phyloP scores from a whole-genome alignment of 2,329 filamentous ascomycete species.

The Aspergillus phoenicis region DNA sequence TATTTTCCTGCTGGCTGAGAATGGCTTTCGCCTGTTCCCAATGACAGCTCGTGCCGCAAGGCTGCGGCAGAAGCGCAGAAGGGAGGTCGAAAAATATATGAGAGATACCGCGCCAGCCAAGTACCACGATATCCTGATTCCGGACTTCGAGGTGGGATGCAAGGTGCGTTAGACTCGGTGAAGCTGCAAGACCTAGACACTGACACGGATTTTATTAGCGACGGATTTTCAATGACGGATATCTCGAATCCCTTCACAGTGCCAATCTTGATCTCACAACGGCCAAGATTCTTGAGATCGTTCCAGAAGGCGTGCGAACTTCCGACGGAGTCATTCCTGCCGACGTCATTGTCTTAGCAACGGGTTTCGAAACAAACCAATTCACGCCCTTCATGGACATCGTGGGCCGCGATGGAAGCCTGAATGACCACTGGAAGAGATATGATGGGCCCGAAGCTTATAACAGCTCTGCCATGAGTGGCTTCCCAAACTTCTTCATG shows the following conservation, averaged over 20 bases:
- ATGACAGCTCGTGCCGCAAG: slow-evolving; percentile 48
- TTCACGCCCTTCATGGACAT: slow-evolving; percentile 30
- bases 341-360: slow-evolving; percentile 32
- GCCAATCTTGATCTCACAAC: slow-evolving; percentile 52
- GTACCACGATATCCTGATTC: slow-evolving; percentile 16
- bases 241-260: slow-evolving; percentile 12
- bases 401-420: slow-evolving; percentile 26
- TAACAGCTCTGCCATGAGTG: slow-evolving; percentile 57
- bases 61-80: not conserved
- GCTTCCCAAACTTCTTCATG: slow-evolving; percentile 48
- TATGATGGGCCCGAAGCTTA: slow-evolving; percentile 63
- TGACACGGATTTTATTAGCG: not conserved
- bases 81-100: slow-evolving; percentile 2
- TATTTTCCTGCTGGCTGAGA: slow-evolving; percentile 39
- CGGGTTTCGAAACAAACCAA: slow-evolving; percentile 30
- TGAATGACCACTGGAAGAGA: slow-evolving; percentile 29
- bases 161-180: not conserved
- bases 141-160: slow-evolving; percentile 18
- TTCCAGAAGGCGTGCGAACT: slow-evolving; percentile 41
- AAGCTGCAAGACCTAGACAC: no score
- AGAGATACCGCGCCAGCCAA: slow-evolving; percentile 10
- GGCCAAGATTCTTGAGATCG: slow-evolving; percentile 48
- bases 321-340: slow-evolving; percentile 26
- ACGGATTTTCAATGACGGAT: slow-evolving; percentile 15
- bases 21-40: slow-evolving; percentile 31